A percentile compares a stretch with the other conserved stretches of the same genome.
Conservation (phyloP, 2,329 filamentous ascomycete genomes). For the Fusarium robinianum region DNA sequence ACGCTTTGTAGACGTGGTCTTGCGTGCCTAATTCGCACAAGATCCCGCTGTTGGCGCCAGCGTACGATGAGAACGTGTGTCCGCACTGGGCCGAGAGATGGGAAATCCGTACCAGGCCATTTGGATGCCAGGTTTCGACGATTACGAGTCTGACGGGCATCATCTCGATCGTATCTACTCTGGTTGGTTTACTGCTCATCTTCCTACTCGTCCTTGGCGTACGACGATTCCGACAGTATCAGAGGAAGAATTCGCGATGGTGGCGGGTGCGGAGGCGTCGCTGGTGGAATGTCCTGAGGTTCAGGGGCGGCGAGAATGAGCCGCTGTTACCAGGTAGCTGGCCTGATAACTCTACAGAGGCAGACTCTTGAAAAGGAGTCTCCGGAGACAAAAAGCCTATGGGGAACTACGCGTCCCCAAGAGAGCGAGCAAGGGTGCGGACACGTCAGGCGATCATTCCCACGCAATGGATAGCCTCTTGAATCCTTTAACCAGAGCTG, state of each 20-base stretch:
- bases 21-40: constrained; percentile 57
- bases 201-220: constrained; percentile 28
- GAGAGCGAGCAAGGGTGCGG: constrained; percentile 2
- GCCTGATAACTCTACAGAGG: constrained; percentile 1
- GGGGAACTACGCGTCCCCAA: too few relatives aligned
- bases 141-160: constrained; percentile 40
- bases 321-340: constrained; percentile 35
- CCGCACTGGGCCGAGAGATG: constrained; percentile 53
- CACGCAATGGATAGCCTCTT: constrained; percentile 15
- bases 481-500: constrained; percentile 69
- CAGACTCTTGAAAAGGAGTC: constrained; percentile 7
- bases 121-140: constrained; percentile 45
- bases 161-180: constrained; percentile 37
- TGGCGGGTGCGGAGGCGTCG: constrained; percentile 14
- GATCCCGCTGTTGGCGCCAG: constrained; percentile 55
- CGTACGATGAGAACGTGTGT: constrained; percentile 55
- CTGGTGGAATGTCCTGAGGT: constrained; percentile 18
- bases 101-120: constrained; percentile 44
- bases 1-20: constrained; percentile 50
- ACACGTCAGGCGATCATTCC: constrained; percentile 11
- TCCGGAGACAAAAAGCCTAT: not conserved
- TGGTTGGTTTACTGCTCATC: constrained; percentile 34
- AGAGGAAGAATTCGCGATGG: constrained; percentile 29
- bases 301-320: constrained; percentile 37
- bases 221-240: constrained; percentile 28